Conservation (phyloP, 257 asterid species). For the Solanum etuberosum region DNA sequence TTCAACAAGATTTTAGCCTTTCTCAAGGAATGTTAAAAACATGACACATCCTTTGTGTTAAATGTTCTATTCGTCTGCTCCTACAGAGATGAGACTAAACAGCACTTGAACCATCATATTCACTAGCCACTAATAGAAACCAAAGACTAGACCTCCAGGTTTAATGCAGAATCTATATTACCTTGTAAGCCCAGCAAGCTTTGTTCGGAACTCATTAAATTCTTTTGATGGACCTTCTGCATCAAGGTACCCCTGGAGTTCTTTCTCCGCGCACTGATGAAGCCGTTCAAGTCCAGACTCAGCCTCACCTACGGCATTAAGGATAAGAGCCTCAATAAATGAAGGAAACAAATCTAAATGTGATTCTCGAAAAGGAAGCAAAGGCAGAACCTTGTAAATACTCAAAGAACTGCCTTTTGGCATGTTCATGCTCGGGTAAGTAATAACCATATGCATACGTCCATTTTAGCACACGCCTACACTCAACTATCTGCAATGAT, state of each 20-base stretch:
- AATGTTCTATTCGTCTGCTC: not conserved
- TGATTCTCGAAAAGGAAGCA: not conserved
- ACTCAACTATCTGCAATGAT: slow-evolving; percentile 72
- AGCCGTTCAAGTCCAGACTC: slow-evolving; percentile 96
- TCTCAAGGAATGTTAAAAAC: not conserved
- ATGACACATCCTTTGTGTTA: not conserved
- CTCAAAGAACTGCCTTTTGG: slow-evolving; percentile 83
- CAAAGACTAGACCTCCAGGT: not conserved
- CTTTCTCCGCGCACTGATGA: slow-evolving; percentile 96
- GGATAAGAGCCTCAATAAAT: slow-evolving; percentile 3
- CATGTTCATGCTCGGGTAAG: slow-evolving; percentile 65
- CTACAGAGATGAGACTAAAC: not conserved
- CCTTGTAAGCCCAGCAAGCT: slow-evolving; percentile 96
- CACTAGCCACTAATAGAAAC: not conserved
- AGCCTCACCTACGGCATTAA: slow-evolving; percentile 63
- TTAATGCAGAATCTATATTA: slow-evolving; percentile 5
- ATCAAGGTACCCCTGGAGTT: slow-evolving; percentile 59
- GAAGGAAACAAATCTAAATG: not conserved
- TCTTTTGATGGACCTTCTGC: slow-evolving; percentile 68
- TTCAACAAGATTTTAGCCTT: not conserved
- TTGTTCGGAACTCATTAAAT: slow-evolving; percentile 83
- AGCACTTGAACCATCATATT: not conserved
- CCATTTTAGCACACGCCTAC: slow-evolving; percentile 93
- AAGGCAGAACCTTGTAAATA: slow-evolving; percentile 67
- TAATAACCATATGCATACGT: slow-evolving; percentile 93